A percentile compares a stretch with the other conserved stretches of the same genome.
phyloP scores from a whole-genome alignment of 2,329 filamentous ascomycete species.

The Colletotrichum salicis region DNA sequence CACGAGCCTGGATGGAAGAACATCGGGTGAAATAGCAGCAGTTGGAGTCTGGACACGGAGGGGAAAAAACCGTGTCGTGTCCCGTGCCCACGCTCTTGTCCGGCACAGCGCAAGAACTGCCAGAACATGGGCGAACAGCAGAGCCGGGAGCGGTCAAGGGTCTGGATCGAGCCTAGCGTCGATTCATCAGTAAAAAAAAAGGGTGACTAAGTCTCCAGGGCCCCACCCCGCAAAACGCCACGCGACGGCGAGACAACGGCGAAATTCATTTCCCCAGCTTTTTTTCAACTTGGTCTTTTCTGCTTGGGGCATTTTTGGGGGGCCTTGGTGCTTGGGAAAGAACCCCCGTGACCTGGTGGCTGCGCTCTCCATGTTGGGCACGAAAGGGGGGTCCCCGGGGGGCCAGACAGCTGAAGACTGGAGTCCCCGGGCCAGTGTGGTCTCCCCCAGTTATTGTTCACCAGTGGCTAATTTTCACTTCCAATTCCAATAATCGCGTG shows the following conservation, averaged over 20 bases:
- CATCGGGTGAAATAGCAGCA: not conserved
- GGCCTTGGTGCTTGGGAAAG: constrained; percentile 1
- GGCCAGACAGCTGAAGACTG: constrained; percentile 3
- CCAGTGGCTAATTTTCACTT: constrained; percentile 7
- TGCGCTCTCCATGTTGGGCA: not conserved
- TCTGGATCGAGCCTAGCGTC: constrained; percentile 31
- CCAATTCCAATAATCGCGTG: not conserved
- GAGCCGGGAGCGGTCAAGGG: constrained; percentile 28
- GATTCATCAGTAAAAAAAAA: constrained; percentile 25
- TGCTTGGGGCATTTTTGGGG: not conserved
- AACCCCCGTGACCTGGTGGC: not conserved
- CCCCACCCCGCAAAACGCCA: constrained; percentile 37
- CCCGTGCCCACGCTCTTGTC: not conserved
- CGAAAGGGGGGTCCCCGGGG: constrained; percentile 24
- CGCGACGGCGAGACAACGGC: constrained; percentile 39
- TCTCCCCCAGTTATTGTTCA: constrained; percentile 6
- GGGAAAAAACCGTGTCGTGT: not conserved
- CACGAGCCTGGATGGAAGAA: not conserved
- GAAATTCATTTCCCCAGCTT: constrained; percentile 31
- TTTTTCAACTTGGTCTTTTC: not conserved
- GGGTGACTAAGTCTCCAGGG: not conserved
- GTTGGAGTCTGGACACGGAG: not conserved
- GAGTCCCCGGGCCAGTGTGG: constrained; percentile 9
- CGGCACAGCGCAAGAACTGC: not conserved
- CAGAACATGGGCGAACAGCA: not conserved